phyloP scores from a whole-genome alignment of 805 yeast genomes.

The Barnettozyma botsteinii region DNA sequence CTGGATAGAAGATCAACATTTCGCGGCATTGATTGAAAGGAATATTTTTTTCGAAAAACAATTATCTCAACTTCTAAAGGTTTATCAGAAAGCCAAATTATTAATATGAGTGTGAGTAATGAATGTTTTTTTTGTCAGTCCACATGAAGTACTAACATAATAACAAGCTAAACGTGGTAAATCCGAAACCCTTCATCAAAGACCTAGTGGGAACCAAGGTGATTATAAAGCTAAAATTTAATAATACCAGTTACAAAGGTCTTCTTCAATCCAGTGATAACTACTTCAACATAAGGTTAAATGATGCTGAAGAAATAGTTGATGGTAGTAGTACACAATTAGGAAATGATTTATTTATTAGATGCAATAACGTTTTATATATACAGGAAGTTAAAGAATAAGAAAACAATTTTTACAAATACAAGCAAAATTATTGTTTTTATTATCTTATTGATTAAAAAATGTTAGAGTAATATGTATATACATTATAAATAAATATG shows the following conservation, averaged over 20 bases:
- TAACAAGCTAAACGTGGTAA: constrained; percentile 47
- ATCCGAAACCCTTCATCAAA: constrained; percentile 87
- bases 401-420: neutral
- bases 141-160: constrained; percentile 4
- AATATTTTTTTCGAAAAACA: too few species aligned
- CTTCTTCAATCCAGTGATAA: constrained; percentile 74
- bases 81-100: too few species aligned
- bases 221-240: constrained; percentile 82
- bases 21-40: too few species aligned
- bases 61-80: too few species aligned
- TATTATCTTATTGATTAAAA: neutral
- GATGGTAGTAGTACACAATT: constrained; percentile 43
- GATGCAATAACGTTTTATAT: constrained; percentile 85
- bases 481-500: constrained; percentile 9
- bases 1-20: too few species aligned
- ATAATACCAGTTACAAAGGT: constrained; percentile 83
- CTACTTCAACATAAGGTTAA: constrained; percentile 84
- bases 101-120: constrained; percentile 5
- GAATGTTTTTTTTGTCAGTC: too few species aligned
- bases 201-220: constrained; percentile 68
- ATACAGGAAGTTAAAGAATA: constrained; percentile 19
- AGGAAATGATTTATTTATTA: constrained; percentile 74
- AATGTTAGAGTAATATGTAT: constrained; percentile 6
- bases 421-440: neutral
- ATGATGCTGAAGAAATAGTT: constrained; percentile 49